Conservation (phyloP, 2,329 filamentous ascomycete genomes). For the Emergomyces pasteurianus region DNA sequence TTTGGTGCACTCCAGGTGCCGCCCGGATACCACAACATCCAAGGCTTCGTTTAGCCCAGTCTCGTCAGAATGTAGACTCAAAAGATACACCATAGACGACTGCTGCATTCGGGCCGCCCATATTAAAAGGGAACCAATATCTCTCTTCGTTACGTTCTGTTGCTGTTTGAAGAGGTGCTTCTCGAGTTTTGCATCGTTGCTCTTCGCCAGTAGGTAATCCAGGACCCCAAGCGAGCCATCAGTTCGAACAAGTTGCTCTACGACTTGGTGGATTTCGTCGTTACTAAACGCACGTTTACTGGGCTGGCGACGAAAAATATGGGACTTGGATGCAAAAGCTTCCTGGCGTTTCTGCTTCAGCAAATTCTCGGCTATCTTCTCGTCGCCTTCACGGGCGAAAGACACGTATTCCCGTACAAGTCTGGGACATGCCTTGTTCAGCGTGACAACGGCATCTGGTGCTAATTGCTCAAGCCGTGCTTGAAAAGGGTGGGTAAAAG, state of each 20-base stretch:
- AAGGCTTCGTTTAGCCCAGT: conserved; percentile 6
- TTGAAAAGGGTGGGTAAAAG: not conserved
- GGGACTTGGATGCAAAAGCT: conserved; percentile 12
- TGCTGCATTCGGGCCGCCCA: conserved; percentile 8
- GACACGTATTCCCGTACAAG: conserved; percentile 2
- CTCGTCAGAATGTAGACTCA: conserved; percentile 7
- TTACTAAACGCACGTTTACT: conserved; percentile 11
- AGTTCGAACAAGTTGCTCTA: conserved; percentile 9
- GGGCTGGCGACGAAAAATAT: conserved; percentile 12
- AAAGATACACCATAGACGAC: conserved; percentile 7
- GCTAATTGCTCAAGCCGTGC: conserved; percentile 10
- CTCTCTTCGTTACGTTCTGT: not conserved
- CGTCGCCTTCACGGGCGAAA: conserved; percentile 6
- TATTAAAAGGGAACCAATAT: conserved; percentile 6
- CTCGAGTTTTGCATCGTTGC: conserved; percentile 9
- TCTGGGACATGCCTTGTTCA: conserved; percentile 5
- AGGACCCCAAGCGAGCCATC: conserved; percentile 9
- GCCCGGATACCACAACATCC: conserved; percentile 1
- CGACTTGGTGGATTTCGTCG: conserved; percentile 10
- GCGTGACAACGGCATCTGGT: conserved; percentile 4
- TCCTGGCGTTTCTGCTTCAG: conserved; percentile 9
- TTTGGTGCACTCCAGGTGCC: conserved; percentile 9
- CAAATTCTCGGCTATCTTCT: conserved; percentile 7
- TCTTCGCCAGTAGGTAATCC: conserved; percentile 9
- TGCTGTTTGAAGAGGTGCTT: conserved; percentile 9